Conservation (phyloP, 2,329 filamentous ascomycete species). For the Daldinia sp. region DNA sequence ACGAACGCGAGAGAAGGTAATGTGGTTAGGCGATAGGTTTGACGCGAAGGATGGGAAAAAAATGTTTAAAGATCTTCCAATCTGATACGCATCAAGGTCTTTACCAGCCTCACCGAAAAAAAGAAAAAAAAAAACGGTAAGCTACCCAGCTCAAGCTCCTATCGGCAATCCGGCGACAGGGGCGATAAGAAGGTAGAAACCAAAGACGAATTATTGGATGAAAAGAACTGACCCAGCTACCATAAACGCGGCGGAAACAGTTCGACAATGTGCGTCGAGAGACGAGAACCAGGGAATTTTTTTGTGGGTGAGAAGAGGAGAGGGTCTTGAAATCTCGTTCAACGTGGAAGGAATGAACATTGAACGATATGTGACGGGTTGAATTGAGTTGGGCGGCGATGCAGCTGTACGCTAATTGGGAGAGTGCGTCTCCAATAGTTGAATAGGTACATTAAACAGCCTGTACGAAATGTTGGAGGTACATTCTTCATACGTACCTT, state of each 20-base stretch:
- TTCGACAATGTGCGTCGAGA: conserved; percentile 13
- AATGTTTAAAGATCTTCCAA: conserved; percentile 31
- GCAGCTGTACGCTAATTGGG: conserved; percentile 33
- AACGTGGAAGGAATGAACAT: conserved; percentile 24
- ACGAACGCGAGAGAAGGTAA: neutral
- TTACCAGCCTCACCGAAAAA: conserved; percentile 45
- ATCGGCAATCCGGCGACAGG: conserved; percentile 29
- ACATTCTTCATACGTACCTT: neutral
- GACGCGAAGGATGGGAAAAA: conserved; percentile 19
- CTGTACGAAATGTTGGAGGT: neutral
- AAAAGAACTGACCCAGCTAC: conserved; percentile 11
- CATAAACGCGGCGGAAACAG: neutral
- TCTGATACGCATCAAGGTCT: conserved; percentile 30
- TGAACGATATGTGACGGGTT: conserved; percentile 34
- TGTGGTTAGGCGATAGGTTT: neutral
- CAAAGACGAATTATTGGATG: conserved; percentile 24
- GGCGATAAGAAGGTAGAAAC: conserved; percentile 14
- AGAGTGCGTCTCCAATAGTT: neutral
- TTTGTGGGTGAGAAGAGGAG: conserved; percentile 28
- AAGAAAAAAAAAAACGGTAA: conserved; percentile 27
- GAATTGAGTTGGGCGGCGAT: conserved; percentile 41
- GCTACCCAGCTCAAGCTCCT: conserved; percentile 29
- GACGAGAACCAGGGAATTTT: conserved; percentile 19
- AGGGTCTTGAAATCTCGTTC: conserved; percentile 23
- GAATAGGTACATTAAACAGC: neutral